These are phyloP conservation scores for Trichoderma sp. DNA, from an alignment of 2,329 filamentous ascomycete genomes.

Conservation along the genomic window DNA sequence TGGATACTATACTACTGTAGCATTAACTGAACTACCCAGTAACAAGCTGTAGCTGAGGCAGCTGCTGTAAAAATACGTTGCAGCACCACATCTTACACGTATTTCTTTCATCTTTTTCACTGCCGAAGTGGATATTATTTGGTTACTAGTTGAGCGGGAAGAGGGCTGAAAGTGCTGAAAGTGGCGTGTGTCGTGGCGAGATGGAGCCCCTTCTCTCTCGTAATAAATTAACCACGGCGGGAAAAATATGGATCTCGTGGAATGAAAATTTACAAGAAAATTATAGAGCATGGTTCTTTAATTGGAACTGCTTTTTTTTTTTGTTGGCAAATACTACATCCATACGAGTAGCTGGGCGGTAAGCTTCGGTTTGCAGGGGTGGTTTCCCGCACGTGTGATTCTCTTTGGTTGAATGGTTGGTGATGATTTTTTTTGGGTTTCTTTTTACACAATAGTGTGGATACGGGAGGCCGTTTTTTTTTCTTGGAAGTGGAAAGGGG, in stretches of 20 bases:
- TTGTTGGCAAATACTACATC: background rate
- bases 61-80: background rate
- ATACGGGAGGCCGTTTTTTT: background rate
- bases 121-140: background rate
- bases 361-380: background rate
- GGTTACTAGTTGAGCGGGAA: no score
- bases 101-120: background rate
- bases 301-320: background rate
- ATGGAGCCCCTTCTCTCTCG: background rate
- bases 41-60: background rate
- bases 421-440: background rate
- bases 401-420: background rate
- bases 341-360: background rate
- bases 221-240: background rate
- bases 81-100: no score
- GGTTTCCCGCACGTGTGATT: background rate
- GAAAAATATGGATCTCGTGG: background rate
- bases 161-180: background rate
- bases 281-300: background rate
- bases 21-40: background rate
- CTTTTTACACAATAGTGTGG: background rate
- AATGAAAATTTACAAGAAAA: background rate
- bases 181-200: background rate
- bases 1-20: background rate
- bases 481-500: background rate